Evolutionary conservation across 2,329 filamentous ascomycete genomes (phyloP), one percentile per base, ranked within the genome.

Genomic region (Paecilomyces sp.): DNA sequence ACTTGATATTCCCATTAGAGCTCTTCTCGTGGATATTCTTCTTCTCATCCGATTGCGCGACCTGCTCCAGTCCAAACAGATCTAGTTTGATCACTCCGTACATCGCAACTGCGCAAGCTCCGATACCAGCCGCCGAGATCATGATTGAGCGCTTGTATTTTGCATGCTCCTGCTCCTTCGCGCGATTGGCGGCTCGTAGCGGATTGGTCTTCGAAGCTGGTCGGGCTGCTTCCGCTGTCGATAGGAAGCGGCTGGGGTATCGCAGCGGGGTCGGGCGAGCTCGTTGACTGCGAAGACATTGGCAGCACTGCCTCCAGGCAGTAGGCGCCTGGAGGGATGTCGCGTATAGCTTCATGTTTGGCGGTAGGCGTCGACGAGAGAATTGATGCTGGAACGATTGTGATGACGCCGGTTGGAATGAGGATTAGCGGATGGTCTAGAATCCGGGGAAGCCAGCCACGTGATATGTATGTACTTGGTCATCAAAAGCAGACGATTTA

Each of bases 81-180:
- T 76, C 73, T 33, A 70, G 63, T 58, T 72, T 71, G 59, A 79
- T 74, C 8, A 74, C 68, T 8, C 70, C 75, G 55, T 76, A 77
- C 68, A 79, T 77, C 24, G 72, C 74, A 2, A 70, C 66, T 8
- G 72, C 75, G 58, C 74, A 77, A 4, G 67, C 65, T 0, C 70
- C 69, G 6, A 80, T 77, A 2, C 77, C 77, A 0, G 64, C 70
- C 0, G 67, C 73, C 1, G 74, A 75, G 9, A 72, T 56, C 1
- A 63, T 58, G 50, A 77, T 71, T 12, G 71, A 72, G 9, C 71
- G 70, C 31, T 67, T 68, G 55, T 67, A 68, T 51, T 68, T 65
- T 3, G 67, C 66, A 61, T 69, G 56, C 15, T 72, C 65, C 24
- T 70, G 60, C 13, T 67, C 59, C 57, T 55, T 57, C 51, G 63